Conservation (phyloP, 2,329 filamentous ascomycete species). For the Apiospora kogelbergensis region DNA sequence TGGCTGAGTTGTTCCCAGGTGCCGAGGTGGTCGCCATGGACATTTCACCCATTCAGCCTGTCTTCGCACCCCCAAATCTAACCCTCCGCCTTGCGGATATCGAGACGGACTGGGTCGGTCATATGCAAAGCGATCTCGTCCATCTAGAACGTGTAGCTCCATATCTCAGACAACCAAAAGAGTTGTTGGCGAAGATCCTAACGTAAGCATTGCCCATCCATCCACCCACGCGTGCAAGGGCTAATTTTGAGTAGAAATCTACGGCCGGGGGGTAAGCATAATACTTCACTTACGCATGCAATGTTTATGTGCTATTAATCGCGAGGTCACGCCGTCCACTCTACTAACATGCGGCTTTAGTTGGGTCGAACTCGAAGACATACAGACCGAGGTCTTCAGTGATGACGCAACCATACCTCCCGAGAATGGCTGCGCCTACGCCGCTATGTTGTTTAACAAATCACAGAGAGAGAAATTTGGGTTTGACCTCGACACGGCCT, state of each 20-base stretch:
- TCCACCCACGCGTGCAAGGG: constrained; percentile 51
- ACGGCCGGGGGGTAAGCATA: constrained; percentile 27
- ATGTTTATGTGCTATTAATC: not conserved
- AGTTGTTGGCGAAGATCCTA: not conserved
- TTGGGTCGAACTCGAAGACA: constrained; percentile 41
- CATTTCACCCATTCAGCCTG: constrained; percentile 44
- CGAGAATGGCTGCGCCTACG: constrained; percentile 4
- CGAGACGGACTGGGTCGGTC: constrained; percentile 37
- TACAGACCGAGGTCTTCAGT: constrained; percentile 31
- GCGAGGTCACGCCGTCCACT: not conserved
- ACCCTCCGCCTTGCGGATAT: constrained; percentile 56
- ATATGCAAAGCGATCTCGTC: constrained; percentile 52
- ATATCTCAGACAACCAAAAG: not conserved
- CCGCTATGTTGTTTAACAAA: constrained; percentile 5
- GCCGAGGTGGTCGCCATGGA: constrained; percentile 47
- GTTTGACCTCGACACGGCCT: constrained; percentile 11
- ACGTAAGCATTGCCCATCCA: not conserved
- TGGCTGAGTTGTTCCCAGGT: constrained; percentile 45
- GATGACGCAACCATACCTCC: constrained; percentile 27
- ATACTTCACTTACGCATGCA: not conserved
- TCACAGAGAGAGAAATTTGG: constrained; percentile 8
- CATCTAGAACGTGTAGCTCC: constrained; percentile 51
- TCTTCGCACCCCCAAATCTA: constrained; percentile 56
- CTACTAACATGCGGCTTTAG: constrained; percentile 33
- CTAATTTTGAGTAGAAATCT: constrained; percentile 23